Evolutionary conservation across 1,284 basidiomycete genomes (phyloP), one percentile per base, ranked within the genome.

Genomic region (Apiotrichum porosum): DNA sequence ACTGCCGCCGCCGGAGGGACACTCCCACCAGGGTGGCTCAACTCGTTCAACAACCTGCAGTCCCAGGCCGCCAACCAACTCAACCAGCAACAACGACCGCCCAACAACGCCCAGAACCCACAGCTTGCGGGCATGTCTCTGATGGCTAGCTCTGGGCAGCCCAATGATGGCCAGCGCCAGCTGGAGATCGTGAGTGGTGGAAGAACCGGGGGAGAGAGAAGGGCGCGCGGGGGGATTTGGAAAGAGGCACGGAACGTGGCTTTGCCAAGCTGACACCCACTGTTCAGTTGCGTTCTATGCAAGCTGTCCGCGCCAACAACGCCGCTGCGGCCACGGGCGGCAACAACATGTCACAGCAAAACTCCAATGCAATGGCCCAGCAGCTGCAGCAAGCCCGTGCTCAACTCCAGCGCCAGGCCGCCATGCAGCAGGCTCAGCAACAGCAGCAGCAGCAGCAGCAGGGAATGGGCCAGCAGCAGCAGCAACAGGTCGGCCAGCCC

Each of bases 11-110:
- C 34, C 24, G 44, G 41, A 10, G 41, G 41, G 30, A 24, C 48
- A 4, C 34, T 55, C 17, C 53, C 53, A 8, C 38, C 40, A 21
- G 42, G 38, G 10, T 55, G 53, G 53, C 26, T 55, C 36, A 55
- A 42, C 41, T 45, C 47, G 35, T 55, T 55, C 40, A 44, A 48
- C 32, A 42, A 44, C 15, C 41, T 51, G 9, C 53, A 55, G 43
- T 42, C 49, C 24, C 48, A 54, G n/a, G 48, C 41, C 12, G 42
- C 38, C 23, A 41, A 44, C 19, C 48, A 49, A 18, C 37, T 45
- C 37, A 37, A 45, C 39, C 52, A 44, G 35, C 47, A 45, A 17
- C 32, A 38, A 37, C 38, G 33, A 24, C 38, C 40, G 19, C 21
- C 22, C 39, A 28, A 31, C 35, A 21, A 36, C 15, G 34, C 26